Base-by-base conservation (phyloP, 805 yeast genomes). In the Candida koratica region DNA sequence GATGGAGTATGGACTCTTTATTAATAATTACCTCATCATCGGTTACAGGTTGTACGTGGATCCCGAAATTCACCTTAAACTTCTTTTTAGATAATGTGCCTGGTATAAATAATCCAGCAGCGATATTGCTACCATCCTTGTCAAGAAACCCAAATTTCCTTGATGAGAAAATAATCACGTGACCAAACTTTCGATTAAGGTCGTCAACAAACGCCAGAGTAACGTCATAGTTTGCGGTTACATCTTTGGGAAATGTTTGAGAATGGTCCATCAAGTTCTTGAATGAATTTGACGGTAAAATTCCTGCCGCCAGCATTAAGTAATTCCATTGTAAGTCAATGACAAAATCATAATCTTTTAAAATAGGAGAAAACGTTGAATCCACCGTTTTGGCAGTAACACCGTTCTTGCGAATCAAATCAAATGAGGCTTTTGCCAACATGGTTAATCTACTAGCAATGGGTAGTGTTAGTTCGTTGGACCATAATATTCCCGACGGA, bases 381-480 rank as follows among this genome's bases (percentile, higher is more conserved):
- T 70, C 73, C 22, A 83, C 51, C 2, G 71, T 69, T 0, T 48
- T 30, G 12, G 56, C 57, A 25, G 41, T 43, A 18, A 62, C 41
- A 2, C 79, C 81, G 36, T 69, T 69, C 0, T 59, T 58, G 35
- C 67, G 68, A 14, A 80, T 56, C 38, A 83, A 54, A 13, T 71
- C 69, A 26, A 76, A 59, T 0, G 90, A 89, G 18, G 83, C 89
- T 45, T 86, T 76, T 1, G 96, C 75, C 42, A 93, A 70, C 0
- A 94, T 89, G 0, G 97, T 90, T 43, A 90, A 63, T 61, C 99
- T 78, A 9, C 89, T 73, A 4, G 95, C 88, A 39, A 89, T 80
- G 6, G 96, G 89, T 37, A 84, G 65, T 2, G 75, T 64, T 26
- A 71, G 51, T 31, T 71, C 71, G 45, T 73, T 71, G 4, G 90